Conservation (phyloP, 139 green algal species). For the Tetradesmus lagerheimii region DNA sequence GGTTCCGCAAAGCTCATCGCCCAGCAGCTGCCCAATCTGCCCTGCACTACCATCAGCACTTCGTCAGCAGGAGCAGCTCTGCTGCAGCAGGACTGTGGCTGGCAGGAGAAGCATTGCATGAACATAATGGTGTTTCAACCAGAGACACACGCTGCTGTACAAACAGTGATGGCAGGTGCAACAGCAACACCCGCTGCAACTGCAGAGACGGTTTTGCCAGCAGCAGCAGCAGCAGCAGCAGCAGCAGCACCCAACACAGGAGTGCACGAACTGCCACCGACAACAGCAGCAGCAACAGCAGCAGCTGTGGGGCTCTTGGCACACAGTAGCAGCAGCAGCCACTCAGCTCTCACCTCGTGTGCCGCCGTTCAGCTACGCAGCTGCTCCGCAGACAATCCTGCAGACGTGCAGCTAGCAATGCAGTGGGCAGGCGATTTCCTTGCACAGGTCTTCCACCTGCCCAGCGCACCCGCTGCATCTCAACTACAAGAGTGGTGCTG, state of each 20-base stretch:
- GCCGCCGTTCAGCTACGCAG: neutral
- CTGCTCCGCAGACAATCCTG: neutral
- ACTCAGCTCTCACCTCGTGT: neutral
- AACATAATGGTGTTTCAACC: neutral
- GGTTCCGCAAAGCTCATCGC: neutral
- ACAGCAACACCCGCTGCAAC: neutral
- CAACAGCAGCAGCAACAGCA: neutral
- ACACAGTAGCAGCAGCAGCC: neutral
- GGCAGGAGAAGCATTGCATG: neutral
- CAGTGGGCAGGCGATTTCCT: neutral
- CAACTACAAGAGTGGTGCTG: neutral
- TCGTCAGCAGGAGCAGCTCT: conserved; percentile 1
- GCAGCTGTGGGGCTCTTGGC: neutral
- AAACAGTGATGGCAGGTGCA: neutral
- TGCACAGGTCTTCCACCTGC: neutral
- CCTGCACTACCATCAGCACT: neutral
- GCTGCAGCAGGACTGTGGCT: neutral
- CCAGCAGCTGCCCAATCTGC: neutral
- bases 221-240: neutral
- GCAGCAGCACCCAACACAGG: neutral
- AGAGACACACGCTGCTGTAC: too few species aligned
- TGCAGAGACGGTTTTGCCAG: neutral
- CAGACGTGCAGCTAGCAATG: neutral
- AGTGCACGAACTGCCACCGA: neutral
- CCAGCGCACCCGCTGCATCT: neutral